phyloP scores from a whole-genome alignment of 2,329 filamentous ascomycete genomes.

The Botrytis hyacinthi region DNA sequence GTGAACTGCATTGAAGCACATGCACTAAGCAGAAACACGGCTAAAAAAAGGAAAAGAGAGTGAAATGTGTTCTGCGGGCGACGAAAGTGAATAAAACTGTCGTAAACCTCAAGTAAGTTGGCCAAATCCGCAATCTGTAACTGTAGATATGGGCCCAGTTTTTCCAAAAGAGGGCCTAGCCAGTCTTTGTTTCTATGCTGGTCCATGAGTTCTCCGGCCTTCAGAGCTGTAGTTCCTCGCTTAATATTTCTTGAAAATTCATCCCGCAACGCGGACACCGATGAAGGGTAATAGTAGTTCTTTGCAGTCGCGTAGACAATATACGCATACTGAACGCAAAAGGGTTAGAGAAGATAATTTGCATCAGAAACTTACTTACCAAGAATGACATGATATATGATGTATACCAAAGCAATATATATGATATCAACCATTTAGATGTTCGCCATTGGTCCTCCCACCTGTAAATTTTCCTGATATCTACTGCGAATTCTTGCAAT shows the following conservation, averaged over 20 bases:
- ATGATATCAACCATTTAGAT: slow-evolving; percentile 33
- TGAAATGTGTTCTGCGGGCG: slow-evolving; percentile 35
- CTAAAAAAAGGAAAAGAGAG: slow-evolving; percentile 33
- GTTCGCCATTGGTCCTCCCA: slow-evolving; percentile 41
- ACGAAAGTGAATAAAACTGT: slow-evolving; percentile 43
- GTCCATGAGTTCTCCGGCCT: slow-evolving; percentile 40
- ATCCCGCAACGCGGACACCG: slow-evolving; percentile 25
- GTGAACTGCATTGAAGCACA: slow-evolving; percentile 34
- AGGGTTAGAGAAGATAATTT: slow-evolving; percentile 9
- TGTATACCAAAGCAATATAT: slow-evolving; percentile 29
- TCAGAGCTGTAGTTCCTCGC: slow-evolving; percentile 35
- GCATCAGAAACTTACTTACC: slow-evolving; percentile 19
- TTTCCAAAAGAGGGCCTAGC: slow-evolving; percentile 32
- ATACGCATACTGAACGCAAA: slow-evolving; percentile 24
- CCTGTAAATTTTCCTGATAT: slow-evolving; percentile 39
- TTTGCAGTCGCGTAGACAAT: slow-evolving; percentile 27
- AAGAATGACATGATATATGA: slow-evolving; percentile 31
- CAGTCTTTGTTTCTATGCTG: slow-evolving; percentile 41
- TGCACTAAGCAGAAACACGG: slow-evolving; percentile 31
- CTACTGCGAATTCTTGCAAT: slow-evolving; percentile 40
- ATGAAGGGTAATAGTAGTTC: slow-evolving; percentile 28
- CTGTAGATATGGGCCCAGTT: slow-evolving; percentile 39
- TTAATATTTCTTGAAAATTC: slow-evolving; percentile 39
- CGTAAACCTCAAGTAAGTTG: slow-evolving; percentile 39
- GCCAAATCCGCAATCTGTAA: slow-evolving; percentile 40